Percentiles rank a stretch among this genome's conserved stretches.
These are phyloP conservation scores for Pseudocercospora macadamiae DNA, from an alignment of 2,329 filamentous ascomycete genomes.

Conservation along the genomic window DNA sequence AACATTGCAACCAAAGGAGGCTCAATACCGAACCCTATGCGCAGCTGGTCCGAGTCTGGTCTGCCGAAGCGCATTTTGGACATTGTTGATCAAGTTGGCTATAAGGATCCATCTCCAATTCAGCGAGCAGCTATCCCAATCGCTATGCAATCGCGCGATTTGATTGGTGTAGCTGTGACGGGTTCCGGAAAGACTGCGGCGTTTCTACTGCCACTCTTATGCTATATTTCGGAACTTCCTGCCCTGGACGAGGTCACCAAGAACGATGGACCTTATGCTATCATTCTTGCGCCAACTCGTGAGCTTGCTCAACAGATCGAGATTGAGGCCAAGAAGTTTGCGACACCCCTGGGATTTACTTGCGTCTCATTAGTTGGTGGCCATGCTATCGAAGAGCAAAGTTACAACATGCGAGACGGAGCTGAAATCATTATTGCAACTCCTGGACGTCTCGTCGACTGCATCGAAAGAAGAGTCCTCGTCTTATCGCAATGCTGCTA, in stretches of 20 bases:
- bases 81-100: conserved; percentile 82
- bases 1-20: conserved; percentile 95
- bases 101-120: conserved; percentile 87
- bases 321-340: conserved; percentile 89
- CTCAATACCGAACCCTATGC: conserved; percentile 92
- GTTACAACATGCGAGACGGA: conserved; percentile 84
- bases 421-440: conserved; percentile 99
- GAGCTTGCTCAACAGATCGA: conserved; percentile 98
- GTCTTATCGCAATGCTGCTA: conserved; percentile 97
- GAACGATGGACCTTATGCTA: conserved; percentile 95
- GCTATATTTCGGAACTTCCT: conserved; percentile 91
- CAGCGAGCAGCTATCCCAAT: conserved; percentile 96
- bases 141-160: conserved; percentile 84
- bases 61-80: conserved; percentile 77
- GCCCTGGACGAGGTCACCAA: conserved; percentile 82
- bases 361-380: conserved; percentile 98
- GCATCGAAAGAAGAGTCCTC: conserved; percentile 87
- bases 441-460: conserved; percentile 93
- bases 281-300: conserved; percentile 93
- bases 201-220: conserved; percentile 86
- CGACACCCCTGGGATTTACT: conserved; percentile 84
- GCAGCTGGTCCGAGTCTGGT: conserved; percentile 83
- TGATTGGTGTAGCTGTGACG: conserved; percentile 97
- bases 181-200: conserved; percentile 98
- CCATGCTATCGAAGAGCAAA: conserved; percentile 91